These are phyloP conservation scores for Rhododendron ferrugineum DNA, from an alignment of 148 eudicot genomes.

Conservation along the genomic window DNA sequence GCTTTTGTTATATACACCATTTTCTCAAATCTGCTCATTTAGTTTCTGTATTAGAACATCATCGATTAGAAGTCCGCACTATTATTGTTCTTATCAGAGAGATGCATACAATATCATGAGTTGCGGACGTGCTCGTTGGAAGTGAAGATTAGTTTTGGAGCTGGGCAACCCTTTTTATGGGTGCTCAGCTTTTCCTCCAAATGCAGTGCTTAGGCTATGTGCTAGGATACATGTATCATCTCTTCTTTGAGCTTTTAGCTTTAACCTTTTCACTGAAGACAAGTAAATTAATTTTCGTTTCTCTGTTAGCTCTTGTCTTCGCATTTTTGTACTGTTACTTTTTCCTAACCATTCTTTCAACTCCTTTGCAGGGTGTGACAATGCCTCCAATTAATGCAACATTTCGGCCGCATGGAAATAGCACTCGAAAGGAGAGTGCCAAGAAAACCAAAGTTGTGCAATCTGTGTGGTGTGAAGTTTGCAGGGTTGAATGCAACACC, in stretches of 20 bases:
- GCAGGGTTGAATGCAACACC: constrained; percentile 39
- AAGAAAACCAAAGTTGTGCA: constrained; percentile 37
- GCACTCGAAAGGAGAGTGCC: constrained; percentile 7
- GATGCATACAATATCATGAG: neutral
- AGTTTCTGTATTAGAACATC: neutral
- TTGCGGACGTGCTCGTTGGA: neutral
- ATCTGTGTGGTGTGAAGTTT: constrained; percentile 47
- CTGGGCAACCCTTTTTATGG: neutral
- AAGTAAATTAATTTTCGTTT: neutral
- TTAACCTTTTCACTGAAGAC: neutral
- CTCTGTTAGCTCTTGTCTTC: neutral
- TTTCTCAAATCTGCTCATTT: neutral
- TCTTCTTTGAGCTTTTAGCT: neutral
- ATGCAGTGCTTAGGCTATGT: neutral
- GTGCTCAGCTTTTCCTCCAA: neutral
- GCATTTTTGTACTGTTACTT: neutral
- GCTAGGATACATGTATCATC: neutral
- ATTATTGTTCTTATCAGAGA: neutral
- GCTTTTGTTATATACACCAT: neutral
- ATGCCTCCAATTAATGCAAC: constrained; percentile 20
- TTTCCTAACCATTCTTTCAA: neutral
- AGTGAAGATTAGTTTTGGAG: neutral
- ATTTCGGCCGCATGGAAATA: neutral
- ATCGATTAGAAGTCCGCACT: neutral
- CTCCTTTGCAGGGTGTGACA: constrained; percentile 21